phyloP scores from a whole-genome alignment of 495 filamentous ascomycete genomes.

The Haplographium delicatum region DNA sequence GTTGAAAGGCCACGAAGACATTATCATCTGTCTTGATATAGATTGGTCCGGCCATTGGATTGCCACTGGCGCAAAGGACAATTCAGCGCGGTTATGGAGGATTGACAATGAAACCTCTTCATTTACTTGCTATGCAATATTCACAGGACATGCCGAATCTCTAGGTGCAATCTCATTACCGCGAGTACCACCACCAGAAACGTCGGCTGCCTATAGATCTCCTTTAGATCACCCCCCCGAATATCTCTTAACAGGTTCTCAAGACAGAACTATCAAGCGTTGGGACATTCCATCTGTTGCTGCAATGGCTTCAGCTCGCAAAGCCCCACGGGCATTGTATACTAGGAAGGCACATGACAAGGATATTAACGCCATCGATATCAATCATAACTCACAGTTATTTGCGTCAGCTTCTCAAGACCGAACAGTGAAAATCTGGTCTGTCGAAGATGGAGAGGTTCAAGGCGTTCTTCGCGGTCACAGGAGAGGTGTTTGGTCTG shows the following conservation, averaged over 20 bases:
- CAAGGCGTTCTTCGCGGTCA: constrained; percentile 89
- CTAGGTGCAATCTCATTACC: constrained; percentile 88
- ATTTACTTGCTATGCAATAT: constrained; percentile 71
- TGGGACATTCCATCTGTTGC: constrained; percentile 63
- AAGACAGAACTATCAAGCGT: constrained; percentile 89
- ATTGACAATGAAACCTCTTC: constrained; percentile 71
- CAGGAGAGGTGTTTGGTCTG: constrained; percentile 90
- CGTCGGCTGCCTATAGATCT: constrained; percentile 56
- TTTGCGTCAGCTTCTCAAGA: constrained; percentile 97
- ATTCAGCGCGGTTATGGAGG: constrained; percentile 86
- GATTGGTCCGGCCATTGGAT: constrained; percentile 98
- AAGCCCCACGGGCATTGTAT: constrained; percentile 54
- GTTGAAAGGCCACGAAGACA: constrained; percentile 86
- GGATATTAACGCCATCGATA: constrained; percentile 92
- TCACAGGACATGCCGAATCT: constrained; percentile 91
- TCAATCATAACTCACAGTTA: constrained; percentile 59
- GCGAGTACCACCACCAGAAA: constrained; percentile 53
- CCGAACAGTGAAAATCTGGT: constrained; percentile 94
- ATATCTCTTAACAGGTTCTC: constrained; percentile 85
- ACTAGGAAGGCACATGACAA: constrained; percentile 96
- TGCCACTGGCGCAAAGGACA: constrained; percentile 93
- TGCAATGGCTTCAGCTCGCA: constrained; percentile 36
- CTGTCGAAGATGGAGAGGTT: constrained; percentile 77
- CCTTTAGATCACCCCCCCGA: constrained; percentile 74
- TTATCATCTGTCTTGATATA: constrained; percentile 88